Base-by-base conservation (phyloP, 768 basidiomycete genomes). In the Mycena alexandri region DNA sequence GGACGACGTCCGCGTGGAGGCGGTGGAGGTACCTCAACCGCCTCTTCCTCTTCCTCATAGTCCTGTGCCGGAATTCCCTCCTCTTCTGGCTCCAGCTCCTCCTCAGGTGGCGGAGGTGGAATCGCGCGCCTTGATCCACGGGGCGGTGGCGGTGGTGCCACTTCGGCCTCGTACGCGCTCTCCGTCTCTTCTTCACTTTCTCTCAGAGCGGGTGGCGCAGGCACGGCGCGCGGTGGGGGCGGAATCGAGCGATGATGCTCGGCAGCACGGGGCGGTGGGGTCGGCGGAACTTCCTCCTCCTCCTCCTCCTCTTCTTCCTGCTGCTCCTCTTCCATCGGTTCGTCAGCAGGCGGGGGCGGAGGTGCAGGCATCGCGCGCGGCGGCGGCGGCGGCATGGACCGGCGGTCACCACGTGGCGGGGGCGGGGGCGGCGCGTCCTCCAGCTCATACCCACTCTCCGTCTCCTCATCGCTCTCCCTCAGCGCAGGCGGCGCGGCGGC, bases 61-160 rank as follows among this genome's bases (percentile, higher is more conserved):
- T 65, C 64, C 19, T 50, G 47, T 25, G 67, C 61, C 55, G 70
- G 66, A 24, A 65, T 75, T 56, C 72, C 68, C 48, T 69, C 56
- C 17, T 67, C 48, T 5, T 22, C 57, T 22, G 41, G 61, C 29
- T 69, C 65, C 36, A 67, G n/a, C n/a, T n/a, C 56, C 50, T 73
- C 66, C 10, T 42, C 44, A 5, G 46, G 66, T 43, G 61, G 70
- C 1, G 65, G 62, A 2, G 66, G 68, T 48, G 68, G 68, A 54
- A 59, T 54, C 24, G 67, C 29, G 17, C 71, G 63, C 47, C 25
- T 48, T 19, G 50, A 43, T 17, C 54, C 24, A 10, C 69, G 60
- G 16, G 67, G 61, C n/a, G 68, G 71, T 4, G 71, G 75, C n/a
- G 68, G 71, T n/a, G 70, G 58, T 44, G 66, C 52, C 25, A 70